phyloP scores from a whole-genome alignment of 2,329 filamentous ascomycete species.

The Mycocentrospora acerina region DNA sequence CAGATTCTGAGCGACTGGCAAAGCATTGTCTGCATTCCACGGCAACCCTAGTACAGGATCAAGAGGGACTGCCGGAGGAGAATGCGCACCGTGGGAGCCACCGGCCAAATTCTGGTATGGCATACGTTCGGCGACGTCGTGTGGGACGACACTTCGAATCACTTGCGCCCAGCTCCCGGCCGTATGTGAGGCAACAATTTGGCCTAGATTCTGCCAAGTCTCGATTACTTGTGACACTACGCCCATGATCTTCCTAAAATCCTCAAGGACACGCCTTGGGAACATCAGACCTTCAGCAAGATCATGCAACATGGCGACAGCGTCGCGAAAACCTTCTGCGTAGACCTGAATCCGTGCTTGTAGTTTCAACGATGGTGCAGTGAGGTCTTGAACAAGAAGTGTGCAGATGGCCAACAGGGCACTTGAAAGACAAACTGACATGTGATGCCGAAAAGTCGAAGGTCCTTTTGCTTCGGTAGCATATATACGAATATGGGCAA shows the following conservation, averaged over 20 bases:
- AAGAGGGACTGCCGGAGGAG: background rate
- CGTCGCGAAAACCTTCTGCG: conserved; percentile 13
- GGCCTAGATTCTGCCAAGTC: background rate
- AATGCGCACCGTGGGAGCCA: conserved; percentile 2
- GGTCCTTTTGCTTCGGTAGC: conserved; percentile 4
- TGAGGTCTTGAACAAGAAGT: conserved; percentile 18
- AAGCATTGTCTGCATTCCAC: background rate
- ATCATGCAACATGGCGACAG: conserved; percentile 14
- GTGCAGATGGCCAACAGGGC: conserved; percentile 23
- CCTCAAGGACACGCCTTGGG: conserved; percentile 22
- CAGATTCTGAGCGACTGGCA: too few relatives aligned
- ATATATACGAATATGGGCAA: conserved; percentile 13
- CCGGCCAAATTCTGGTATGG: conserved; percentile 23
- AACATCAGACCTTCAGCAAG: conserved; percentile 14
- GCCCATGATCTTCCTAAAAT: conserved; percentile 18
- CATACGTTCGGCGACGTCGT: conserved; percentile 19
- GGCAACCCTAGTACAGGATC: background rate
- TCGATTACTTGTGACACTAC: conserved; percentile 8
- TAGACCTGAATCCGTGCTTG: conserved; percentile 6
- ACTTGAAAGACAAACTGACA: conserved; percentile 17
- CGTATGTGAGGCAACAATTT: background rate
- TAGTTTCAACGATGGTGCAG: conserved; percentile 3
- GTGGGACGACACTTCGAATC: conserved; percentile 7
- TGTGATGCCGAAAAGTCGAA: conserved; percentile 16
- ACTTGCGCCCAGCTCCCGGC: background rate